These are phyloP conservation scores for Telfairia occidentalis DNA, from an alignment of 331 rosid species.

Conservation along the genomic window DNA sequence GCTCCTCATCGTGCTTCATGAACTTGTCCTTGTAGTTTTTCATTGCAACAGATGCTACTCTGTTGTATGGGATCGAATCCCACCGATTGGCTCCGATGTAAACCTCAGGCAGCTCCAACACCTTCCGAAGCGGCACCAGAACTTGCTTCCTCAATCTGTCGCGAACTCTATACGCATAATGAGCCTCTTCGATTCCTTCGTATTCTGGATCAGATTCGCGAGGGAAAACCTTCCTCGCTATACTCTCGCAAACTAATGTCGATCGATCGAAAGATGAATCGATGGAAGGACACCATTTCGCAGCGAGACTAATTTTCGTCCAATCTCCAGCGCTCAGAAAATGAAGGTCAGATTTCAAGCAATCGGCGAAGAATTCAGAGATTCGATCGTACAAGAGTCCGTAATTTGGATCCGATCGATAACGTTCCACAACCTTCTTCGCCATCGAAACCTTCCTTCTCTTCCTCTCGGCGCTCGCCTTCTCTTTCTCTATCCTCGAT, in stretches of 20 bases:
- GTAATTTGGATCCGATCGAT: constrained; percentile 14
- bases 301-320: constrained; percentile 21
- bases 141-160: constrained; percentile 26
- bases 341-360: constrained; percentile 24
- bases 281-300: constrained; percentile 29
- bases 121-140: constrained; percentile 22
- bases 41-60: constrained; percentile 29
- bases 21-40: constrained; percentile 18
- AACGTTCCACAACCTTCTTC: constrained; percentile 20
- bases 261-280: constrained; percentile 25
- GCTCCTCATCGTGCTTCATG: constrained; percentile 17
- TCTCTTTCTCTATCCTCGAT: constrained; percentile 17
- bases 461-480: constrained; percentile 26
- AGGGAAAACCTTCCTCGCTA: constrained; percentile 25
- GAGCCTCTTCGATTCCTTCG: constrained; percentile 16
- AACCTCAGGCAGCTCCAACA: constrained; percentile 24
- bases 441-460: constrained; percentile 26
- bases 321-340: constrained; percentile 2
- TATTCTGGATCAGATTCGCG: constrained; percentile 14
- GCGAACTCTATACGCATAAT: constrained; percentile 22
- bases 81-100: constrained; percentile 20
- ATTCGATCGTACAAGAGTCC: constrained; percentile 22
- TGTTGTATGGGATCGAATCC: constrained; percentile 23
- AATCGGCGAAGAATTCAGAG: constrained; percentile 28
- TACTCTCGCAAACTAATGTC: constrained; percentile 20